Evolutionary conservation across 768 basidiomycete genomes (phyloP).

Genomic region (Agaricus bisporus): DNA sequence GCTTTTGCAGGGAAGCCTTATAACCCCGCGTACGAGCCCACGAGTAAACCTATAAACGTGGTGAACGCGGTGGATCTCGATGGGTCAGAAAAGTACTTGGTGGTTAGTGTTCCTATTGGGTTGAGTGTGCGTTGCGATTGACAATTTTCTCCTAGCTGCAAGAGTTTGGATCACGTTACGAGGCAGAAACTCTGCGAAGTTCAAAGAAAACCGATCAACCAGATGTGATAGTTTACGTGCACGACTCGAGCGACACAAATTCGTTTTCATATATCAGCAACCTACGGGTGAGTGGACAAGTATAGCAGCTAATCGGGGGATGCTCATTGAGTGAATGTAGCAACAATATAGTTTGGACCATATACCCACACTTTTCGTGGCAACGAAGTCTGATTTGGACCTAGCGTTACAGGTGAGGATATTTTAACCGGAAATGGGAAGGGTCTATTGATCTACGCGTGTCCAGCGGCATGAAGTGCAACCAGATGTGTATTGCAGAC

Average conservation of each 20-base stretch:
- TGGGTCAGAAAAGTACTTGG: slow-evolving; percentile 92
- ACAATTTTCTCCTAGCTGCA: slow-evolving; percentile 56
- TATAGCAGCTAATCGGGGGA: background rate
- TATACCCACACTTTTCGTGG: slow-evolving; percentile 93
- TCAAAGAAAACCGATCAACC: slow-evolving; percentile 88
- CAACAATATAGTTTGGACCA: slow-evolving; percentile 97
- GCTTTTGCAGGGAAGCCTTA: slow-evolving; percentile 85
- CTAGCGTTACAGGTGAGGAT: slow-evolving; percentile 79
- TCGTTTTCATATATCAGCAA: slow-evolving; percentile 98
- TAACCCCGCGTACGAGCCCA: slow-evolving; percentile 73
- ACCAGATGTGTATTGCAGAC: slow-evolving; percentile 92
- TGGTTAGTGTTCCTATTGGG: slow-evolving; percentile 53
- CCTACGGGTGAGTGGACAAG: slow-evolving; percentile 55
- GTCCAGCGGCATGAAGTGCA: slow-evolving; percentile 92
- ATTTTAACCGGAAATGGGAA: slow-evolving; percentile 7
- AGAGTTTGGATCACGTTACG: slow-evolving; percentile 96
- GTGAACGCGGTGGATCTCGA: slow-evolving; percentile 94
- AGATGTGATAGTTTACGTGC: slow-evolving; percentile 92
- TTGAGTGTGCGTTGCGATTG: background rate
- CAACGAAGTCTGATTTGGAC: slow-evolving; percentile 98
- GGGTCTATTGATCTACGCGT: background rate
- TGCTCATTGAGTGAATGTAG: slow-evolving; percentile 31
- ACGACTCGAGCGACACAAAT: slow-evolving; percentile 98
- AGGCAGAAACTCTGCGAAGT: slow-evolving; percentile 83
- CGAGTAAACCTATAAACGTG: slow-evolving; percentile 83